phyloP scores from a whole-genome alignment of 108 stramenopile species.

The Stephanodiscus triporus region DNA sequence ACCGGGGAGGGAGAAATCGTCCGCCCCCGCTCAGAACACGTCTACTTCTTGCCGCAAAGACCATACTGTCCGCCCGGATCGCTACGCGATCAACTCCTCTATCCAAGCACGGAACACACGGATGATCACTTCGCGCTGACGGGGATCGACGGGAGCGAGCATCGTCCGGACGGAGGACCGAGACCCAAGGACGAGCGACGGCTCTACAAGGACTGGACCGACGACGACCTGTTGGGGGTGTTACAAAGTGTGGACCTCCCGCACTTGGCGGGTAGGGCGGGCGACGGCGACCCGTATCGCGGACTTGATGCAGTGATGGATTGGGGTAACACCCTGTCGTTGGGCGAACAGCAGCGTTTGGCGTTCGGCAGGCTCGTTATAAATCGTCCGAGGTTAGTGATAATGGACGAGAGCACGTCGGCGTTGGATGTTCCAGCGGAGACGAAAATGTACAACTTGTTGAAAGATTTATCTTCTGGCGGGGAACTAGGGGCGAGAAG shows the following conservation, averaged over 20 bases:
- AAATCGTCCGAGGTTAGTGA: conserved; percentile 64
- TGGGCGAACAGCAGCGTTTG: conserved; percentile 83
- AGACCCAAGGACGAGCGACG: conserved; percentile 28
- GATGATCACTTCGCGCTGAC: conserved; percentile 27
- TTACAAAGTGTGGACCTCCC: conserved; percentile 54
- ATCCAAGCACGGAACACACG: conserved; percentile 53
- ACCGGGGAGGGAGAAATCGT: conserved; percentile 69
- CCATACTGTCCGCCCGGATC: conserved; percentile 86
- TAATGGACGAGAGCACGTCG: conserved; percentile 80
- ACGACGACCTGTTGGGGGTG: conserved; percentile 42
- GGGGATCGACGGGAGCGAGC: conserved; percentile 26
- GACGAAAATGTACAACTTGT: conserved; percentile 63
- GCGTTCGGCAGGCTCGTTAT: conserved; percentile 74
- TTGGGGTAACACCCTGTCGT: conserved; percentile 71
- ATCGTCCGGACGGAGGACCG: conserved; percentile 26
- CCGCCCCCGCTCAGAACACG: conserved; percentile 60
- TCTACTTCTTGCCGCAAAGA: conserved; percentile 86
- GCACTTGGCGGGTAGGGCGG: conserved; percentile 47
- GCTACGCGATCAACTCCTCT: conserved; percentile 79
- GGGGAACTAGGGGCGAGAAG: conserved; percentile 1
- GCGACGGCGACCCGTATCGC: conserved; percentile 46
- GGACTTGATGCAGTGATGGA: conserved; percentile 56
- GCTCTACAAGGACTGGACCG: conserved; percentile 40
- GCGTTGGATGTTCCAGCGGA: conserved; percentile 78
- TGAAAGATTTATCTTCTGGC: conserved; percentile 36